phyloP scores from a whole-genome alignment of 2,329 filamentous ascomycete genomes.

The Nannizzia gypsea region DNA sequence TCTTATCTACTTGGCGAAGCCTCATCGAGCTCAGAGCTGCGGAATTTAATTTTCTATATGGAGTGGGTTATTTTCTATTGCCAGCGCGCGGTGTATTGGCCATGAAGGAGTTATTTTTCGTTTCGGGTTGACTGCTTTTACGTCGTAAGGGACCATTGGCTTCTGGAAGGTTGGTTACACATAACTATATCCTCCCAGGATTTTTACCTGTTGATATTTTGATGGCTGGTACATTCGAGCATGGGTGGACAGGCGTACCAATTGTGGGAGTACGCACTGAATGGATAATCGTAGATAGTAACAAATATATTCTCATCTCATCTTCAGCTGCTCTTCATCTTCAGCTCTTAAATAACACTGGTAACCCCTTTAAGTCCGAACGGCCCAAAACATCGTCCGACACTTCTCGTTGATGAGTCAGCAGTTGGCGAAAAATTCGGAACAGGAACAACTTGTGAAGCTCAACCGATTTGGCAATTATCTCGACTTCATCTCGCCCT shows the following conservation, averaged over 20 bases:
- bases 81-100: background rate
- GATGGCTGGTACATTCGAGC: background rate
- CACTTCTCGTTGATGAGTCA: background rate
- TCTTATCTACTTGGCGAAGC: too few relatives aligned
- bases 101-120: background rate
- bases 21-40: too few relatives aligned
- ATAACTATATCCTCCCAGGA: background rate
- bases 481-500: background rate
- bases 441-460: slow-evolving; percentile 1
- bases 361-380: background rate
- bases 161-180: background rate
- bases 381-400: background rate
- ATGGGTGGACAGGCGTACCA: background rate
- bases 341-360: background rate
- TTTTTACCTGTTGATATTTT: background rate
- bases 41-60: background rate
- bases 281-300: background rate
- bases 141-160: background rate
- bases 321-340: background rate
- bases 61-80: background rate
- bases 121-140: background rate
- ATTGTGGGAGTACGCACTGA: background rate
- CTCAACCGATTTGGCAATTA: slow-evolving; percentile 2
- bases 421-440: slow-evolving; percentile 3
- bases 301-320: background rate